Base-by-base conservation (phyloP, 805 yeast species). In the Candida corydali region DNA sequence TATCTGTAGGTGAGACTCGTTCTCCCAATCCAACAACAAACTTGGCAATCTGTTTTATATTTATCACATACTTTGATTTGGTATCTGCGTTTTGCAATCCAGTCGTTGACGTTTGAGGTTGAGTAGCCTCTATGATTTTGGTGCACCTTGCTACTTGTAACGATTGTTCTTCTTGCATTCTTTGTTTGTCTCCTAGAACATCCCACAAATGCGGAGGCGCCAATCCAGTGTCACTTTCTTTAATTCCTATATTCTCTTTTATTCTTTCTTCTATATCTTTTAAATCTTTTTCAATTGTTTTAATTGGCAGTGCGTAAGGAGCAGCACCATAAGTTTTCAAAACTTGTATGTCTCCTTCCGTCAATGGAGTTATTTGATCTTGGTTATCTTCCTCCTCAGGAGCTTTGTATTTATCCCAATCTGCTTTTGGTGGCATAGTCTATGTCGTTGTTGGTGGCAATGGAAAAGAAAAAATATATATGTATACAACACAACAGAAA, bases 81-180 rank as follows among this genome's bases (percentile, higher is more conserved):
- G 83, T 91, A 45, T 88, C 95, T 30, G 83, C 86, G 41, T 79
- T 81, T 39, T 62, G 64, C 33, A 64, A 47, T 3, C 42, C 42
- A 17, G 33, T 17, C 8, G 54, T 47, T 35, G 60, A 52, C 26
- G 45, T 56, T 18, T 63, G 63, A 9, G 66, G 61, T 36, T 56
- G 57, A 23, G 63, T 53, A 36, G 82, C 77, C 52, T 82, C 84
- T 45, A 93, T 91, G 63, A 94, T 93, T 68, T 94, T 93, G 17
- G 98, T 94, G 66, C 99, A 93, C 59, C 99, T 76, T 12, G 99
- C 98, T 31, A 94, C 99, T 63, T 93, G 99, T 47, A 93, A 70
- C 20, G 98, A 96, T 56, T 87, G 96, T 57, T 93, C 98, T 59
- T 83, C 91, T 42, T 82, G 74, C 81, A 89, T 80, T 54, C 96